These are phyloP conservation scores for Fusarium xyrophilum DNA, from an alignment of 2,329 filamentous ascomycete species.

Conservation along the genomic window DNA sequence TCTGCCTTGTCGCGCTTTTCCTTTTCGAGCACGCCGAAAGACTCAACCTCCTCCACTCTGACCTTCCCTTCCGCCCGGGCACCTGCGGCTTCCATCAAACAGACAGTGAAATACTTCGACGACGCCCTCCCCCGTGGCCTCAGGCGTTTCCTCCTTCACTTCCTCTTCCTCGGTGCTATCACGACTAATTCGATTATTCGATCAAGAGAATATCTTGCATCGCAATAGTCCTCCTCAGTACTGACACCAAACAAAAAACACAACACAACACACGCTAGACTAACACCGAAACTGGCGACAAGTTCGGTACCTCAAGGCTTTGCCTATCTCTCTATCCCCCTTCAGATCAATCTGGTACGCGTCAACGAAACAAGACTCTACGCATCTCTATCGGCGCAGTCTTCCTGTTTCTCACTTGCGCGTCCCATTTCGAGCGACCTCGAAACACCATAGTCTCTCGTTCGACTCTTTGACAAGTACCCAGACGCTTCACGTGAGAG, in stretches of 20 bases:
- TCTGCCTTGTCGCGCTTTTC: conserved; percentile 43
- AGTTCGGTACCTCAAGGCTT: conserved; percentile 25
- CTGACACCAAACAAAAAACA: background rate
- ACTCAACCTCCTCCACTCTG: conserved; percentile 46
- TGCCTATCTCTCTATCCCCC: conserved; percentile 13
- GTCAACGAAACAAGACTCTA: conserved; percentile 16
- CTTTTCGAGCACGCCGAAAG: conserved; percentile 54
- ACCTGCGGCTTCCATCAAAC: conserved; percentile 33
- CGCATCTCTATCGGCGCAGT: conserved; percentile 6
- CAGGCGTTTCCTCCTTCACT: conserved; percentile 42
- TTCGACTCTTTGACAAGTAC: background rate
- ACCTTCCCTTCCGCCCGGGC: conserved; percentile 26
- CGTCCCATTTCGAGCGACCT: conserved; percentile 15
- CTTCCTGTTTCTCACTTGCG: conserved; percentile 10
- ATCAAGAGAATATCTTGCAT: conserved; percentile 9
- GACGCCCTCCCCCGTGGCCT: conserved; percentile 46
- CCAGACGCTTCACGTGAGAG: conserved; percentile 24
- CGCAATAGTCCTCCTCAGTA: background rate
- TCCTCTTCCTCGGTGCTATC: conserved; percentile 20
- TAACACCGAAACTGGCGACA: conserved; percentile 30
- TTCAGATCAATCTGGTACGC: conserved; percentile 13
- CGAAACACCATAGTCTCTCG: conserved; percentile 15
- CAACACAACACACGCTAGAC: background rate
- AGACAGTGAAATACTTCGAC: conserved; percentile 47
- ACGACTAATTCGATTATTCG: conserved; percentile 1